Base-by-base conservation (phyloP, 2,329 filamentous ascomycete species). In the Sordariomycetes sp. region DNA sequence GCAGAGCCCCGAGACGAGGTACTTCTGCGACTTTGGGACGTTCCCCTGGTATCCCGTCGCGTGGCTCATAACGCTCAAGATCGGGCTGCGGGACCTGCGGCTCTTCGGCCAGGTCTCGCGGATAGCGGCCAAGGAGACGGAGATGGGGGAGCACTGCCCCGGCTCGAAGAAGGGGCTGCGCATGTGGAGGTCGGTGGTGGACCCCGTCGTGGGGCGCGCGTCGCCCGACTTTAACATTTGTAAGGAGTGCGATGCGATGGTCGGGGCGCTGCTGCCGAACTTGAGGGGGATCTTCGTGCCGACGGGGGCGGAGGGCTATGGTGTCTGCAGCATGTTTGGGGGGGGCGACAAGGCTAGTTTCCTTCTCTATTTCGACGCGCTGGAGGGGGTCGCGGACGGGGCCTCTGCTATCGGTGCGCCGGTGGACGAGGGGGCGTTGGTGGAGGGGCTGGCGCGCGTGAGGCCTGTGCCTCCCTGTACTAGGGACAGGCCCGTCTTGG, bases 11-110 rank as follows among this genome's bases (percentile, higher is more conserved):
- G 77, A 80, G 15, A 74, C 76, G 48, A 76, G 80, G 52, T 76
- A 88, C 8, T 75, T 79, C 52, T 97, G 92, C 70, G 86, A 90
- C 61, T 89, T 96, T 69, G 89, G 88, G 34, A 78, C 82, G 13
- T 78, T 76, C 0, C 81, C 86, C 1, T 96, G 90, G 89, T 86
- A 89, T 64, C 84, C 89, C 32, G 82, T 96, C 45, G 90, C 90
- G 1, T 95, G 87, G 82, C 76, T 91, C 2, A 76, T 95, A 61
- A 91, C 85, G 2, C 73, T 87, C 56, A 90, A 90, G 68, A 81
- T 89, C 62, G 72, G 81, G 13, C 75, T 80, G 20, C 75, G 78
- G 2, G 83, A 89, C 61, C 72, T 94, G 48, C 79, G 80, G 13
- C 71, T 95, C 5, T 76, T 96, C 34, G 81, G 86, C 59, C 78